A percentile compares a stretch with the other conserved stretches of the same genome.
phyloP scores from a whole-genome alignment of 2,329 filamentous ascomycete genomes.

The Apiospora koreana region DNA sequence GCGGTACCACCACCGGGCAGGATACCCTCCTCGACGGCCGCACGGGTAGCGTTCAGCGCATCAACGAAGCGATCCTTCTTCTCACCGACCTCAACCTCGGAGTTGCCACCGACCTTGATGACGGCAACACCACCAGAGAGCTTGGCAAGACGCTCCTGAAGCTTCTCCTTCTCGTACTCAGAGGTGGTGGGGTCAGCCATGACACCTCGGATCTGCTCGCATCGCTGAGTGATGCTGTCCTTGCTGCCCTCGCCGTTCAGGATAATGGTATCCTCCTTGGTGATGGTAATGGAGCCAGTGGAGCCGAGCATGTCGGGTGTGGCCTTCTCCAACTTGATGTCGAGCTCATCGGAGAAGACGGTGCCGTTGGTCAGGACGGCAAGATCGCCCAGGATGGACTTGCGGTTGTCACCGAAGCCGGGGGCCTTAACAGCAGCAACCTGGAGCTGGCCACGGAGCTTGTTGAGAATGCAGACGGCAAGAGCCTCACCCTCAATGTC shows the following conservation, averaged over 20 bases:
- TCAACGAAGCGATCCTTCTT: constrained; percentile 99
- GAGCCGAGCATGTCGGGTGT: constrained; percentile 95
- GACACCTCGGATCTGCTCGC: constrained; percentile 98
- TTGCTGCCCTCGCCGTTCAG: constrained; percentile 96
- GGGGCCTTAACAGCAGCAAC: constrained; percentile 98
- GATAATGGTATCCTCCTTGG: constrained; percentile 99
- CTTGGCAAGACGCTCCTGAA: constrained; percentile 99
- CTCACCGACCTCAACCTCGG: constrained; percentile 98
- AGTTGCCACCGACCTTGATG: constrained; percentile 97
- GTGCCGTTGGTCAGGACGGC: constrained; percentile 94
- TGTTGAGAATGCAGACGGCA: constrained; percentile 99
- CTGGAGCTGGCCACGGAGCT: constrained; percentile 98
- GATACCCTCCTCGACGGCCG: constrained; percentile 98
- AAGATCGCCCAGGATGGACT: constrained; percentile 97
- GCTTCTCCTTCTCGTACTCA: constrained; percentile 99
- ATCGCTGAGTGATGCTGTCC: constrained; percentile 89
- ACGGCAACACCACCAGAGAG: constrained; percentile 98
- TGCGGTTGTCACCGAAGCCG: constrained; percentile 99
- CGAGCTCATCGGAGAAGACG: constrained; percentile 97
- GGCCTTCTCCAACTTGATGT: constrained; percentile 98
- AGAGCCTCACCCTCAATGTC: constrained; percentile 98
- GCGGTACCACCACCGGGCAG: constrained; percentile 97
- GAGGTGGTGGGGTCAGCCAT: constrained; percentile 92
- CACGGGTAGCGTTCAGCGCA: constrained; percentile 95
- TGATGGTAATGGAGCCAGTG: constrained; percentile 98